These are phyloP conservation scores for Vitis hybrid DNA, from an alignment of 177 flowering plant species.

Conservation along the genomic window DNA sequence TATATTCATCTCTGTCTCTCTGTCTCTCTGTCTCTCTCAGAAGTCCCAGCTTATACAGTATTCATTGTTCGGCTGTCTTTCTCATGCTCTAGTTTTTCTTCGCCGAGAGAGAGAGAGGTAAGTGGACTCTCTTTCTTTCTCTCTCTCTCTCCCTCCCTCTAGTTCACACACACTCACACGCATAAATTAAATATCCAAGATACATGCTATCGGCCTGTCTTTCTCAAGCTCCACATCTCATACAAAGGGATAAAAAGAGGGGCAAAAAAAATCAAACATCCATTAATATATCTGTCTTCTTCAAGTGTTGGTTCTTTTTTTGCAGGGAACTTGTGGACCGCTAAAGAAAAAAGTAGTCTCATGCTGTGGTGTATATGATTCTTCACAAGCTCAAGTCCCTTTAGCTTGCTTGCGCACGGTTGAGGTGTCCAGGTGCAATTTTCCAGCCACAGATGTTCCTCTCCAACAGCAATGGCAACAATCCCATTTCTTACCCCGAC, in stretches of 20 bases:
- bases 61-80: slow-evolving; percentile 22
- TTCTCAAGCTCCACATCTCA: neutral
- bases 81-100: slow-evolving; percentile 18
- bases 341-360: too few species aligned
- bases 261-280: neutral
- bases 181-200: neutral
- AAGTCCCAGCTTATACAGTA: neutral
- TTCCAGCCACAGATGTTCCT: slow-evolving; percentile 30
- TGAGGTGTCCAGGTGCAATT: slow-evolving; percentile 23
- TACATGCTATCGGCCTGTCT: neutral
- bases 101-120: neutral
- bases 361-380: slow-evolving; percentile 5
- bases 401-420: neutral
- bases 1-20: slow-evolving; percentile 1
- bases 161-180: neutral
- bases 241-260: slow-evolving; percentile 11
- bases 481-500: slow-evolving; percentile 11
- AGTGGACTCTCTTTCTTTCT: neutral
- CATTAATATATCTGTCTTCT: neutral
- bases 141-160: neutral
- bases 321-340: neutral
- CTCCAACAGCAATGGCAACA: slow-evolving; percentile 19
- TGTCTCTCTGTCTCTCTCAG: neutral
- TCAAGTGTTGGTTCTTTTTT: neutral
- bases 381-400: slow-evolving; percentile 3